Base-by-base conservation (phyloP, 495 filamentous ascomycete genomes). In the Aspergillus taichungensis region DNA sequence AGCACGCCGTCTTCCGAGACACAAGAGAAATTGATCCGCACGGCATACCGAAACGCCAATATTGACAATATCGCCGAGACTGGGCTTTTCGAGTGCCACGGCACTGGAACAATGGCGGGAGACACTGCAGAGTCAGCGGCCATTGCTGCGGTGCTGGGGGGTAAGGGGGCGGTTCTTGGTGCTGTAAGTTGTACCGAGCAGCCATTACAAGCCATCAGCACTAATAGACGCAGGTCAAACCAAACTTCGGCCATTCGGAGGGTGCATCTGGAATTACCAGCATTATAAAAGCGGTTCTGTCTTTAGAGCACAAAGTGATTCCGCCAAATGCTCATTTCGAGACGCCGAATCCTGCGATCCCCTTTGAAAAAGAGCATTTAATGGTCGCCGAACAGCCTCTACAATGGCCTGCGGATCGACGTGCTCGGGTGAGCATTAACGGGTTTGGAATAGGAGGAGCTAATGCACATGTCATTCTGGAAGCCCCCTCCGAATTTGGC, bases 401-500 rank as follows among this genome's bases (percentile, higher is more conserved):
- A 79, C 68, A 0, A 45, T 43, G 13, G 11, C 34, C 4, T 3
- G 10, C 34, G 32, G 7, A 13, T 0, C 30, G 35, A n/a, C 13
- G 24, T 5, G 27, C 47, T 0, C 77, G 62, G 2, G 60, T 54
- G 1, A 59, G 57, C 47, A 55, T 65, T 1, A 63, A 63, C 34
- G 55, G 55, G 6, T 83, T 81, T 46, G 80, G 81, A 0, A 83
- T 79, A 52, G 82, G 82, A 24, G 80, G 82, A 31, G 68, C 75
- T 11, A 84, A 84, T 50, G 72, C 77, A 0, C 80, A 84, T 50
- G 78, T 69, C 5, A 82, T 85, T 33, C 9, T 84, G 8, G 79
- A 39, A 32, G 34, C 6, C 34, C 24, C 27, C 10, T 24, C 4
- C 40, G 10, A 4, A 36, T 8, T 18, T 13, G 11, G 10, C 8